Conservation (phyloP, 306 rosid species). For the Trifolium repens region DNA sequence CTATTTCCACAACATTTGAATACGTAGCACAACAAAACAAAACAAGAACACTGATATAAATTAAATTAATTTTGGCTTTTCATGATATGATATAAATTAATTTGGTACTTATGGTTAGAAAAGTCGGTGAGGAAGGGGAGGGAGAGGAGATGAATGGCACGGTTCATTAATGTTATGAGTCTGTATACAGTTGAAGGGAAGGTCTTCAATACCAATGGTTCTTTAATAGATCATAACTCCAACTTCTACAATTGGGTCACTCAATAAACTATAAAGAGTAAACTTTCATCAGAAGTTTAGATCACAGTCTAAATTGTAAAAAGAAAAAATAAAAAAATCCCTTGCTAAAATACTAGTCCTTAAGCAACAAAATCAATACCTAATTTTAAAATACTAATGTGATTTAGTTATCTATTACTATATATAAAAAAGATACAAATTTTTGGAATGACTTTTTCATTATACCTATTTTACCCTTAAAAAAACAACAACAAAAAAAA, state of each 20-base stretch:
- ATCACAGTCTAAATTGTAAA: background rate
- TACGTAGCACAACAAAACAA: constrained; percentile 18
- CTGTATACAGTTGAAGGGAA: constrained; percentile 71
- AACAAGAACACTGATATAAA: constrained; percentile 1
- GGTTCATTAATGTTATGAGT: constrained; percentile 65
- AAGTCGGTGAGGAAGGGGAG: constrained; percentile 62
- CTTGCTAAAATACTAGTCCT: background rate
- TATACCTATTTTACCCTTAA: too few relatives aligned
- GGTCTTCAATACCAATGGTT: constrained; percentile 59
- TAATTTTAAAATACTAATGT: background rate
- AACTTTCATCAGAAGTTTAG: constrained; percentile 1
- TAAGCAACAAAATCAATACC: background rate
- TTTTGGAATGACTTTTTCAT: too few relatives aligned
- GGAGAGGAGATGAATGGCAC: constrained; percentile 43
- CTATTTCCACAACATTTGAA: background rate
- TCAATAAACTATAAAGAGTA: constrained; percentile 46
- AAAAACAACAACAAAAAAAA: too few relatives aligned
- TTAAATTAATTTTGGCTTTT: constrained; percentile 18
- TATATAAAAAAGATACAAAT: too few relatives aligned
- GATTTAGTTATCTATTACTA: too few relatives aligned
- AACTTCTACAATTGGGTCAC: constrained; percentile 67
- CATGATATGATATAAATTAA: constrained; percentile 39
- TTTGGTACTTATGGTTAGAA: constrained; percentile 52
- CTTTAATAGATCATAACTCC: constrained; percentile 75
- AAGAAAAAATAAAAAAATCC: too few relatives aligned